Evolutionary conservation across 768 basidiomycete species (phyloP).

Genomic region (Termitomyces sp.): DNA sequence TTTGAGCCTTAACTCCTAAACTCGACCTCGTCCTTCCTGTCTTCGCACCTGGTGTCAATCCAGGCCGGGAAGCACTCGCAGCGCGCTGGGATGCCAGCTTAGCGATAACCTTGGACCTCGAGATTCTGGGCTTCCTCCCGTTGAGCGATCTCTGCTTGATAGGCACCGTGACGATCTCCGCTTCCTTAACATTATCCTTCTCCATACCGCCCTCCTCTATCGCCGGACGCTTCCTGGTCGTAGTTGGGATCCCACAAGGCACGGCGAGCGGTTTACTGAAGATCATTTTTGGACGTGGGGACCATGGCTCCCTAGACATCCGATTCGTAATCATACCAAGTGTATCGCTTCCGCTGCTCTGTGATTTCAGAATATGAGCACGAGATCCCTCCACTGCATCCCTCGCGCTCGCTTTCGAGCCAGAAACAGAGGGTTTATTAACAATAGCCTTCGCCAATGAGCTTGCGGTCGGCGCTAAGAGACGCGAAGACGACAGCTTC

Average conservation of each 20-base stretch:
- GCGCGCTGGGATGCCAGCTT: conserved; percentile 69
- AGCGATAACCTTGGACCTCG: conserved; percentile 77
- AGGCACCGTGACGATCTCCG: not conserved
- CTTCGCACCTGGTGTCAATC: conserved; percentile 18
- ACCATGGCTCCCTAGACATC: conserved; percentile 17
- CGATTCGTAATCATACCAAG: conserved; percentile 29
- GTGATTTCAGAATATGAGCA: not conserved
- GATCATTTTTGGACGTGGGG: conserved; percentile 29
- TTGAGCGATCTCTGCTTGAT: conserved; percentile 26
- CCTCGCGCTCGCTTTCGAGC: conserved; percentile 9
- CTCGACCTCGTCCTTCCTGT: conserved; percentile 45
- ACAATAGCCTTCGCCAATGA: conserved; percentile 58
- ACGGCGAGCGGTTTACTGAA: conserved; percentile 49
- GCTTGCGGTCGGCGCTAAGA: conserved; percentile 73
- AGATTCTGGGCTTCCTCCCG: conserved; percentile 70
- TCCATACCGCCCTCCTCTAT: not conserved
- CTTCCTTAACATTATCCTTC: not conserved
- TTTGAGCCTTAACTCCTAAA: conserved; percentile 35
- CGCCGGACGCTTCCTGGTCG: conserved; percentile 23
- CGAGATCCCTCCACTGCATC: conserved; percentile 1
- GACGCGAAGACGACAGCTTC: conserved; percentile 30
- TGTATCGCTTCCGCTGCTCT: not conserved
- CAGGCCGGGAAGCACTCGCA: conserved; percentile 21
- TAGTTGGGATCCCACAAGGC: conserved; percentile 33
- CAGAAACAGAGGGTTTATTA: conserved; percentile 15